phyloP scores from a whole-genome alignment of 768 basidiomycete genomes.

The Mycena epipterygia region DNA sequence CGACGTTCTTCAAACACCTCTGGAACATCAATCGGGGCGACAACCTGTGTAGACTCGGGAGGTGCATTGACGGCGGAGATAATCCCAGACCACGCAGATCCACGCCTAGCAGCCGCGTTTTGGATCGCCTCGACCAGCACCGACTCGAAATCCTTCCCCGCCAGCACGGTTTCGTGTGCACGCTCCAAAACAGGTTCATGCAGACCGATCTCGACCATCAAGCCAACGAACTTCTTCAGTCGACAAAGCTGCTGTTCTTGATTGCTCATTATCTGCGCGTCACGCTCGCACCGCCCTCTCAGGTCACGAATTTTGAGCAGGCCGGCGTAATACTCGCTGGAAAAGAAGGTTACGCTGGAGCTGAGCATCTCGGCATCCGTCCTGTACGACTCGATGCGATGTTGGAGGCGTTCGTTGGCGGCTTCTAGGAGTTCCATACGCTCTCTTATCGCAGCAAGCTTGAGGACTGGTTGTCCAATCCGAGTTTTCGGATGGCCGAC shows the following conservation, averaged over 20 bases:
- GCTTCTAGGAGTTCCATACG: slow-evolving; percentile 42
- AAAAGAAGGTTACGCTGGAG: slow-evolving; percentile 43
- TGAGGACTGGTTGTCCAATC: slow-evolving; percentile 22
- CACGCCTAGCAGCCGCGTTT: slow-evolving; percentile 53
- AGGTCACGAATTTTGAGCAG: slow-evolving; percentile 44
- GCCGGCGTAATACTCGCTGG: slow-evolving; percentile 44
- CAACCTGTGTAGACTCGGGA: slow-evolving; percentile 42
- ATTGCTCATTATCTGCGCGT: slow-evolving; percentile 42
- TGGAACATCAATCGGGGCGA: slow-evolving; percentile 39
- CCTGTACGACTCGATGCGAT: slow-evolving; percentile 31
- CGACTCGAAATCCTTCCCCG: slow-evolving; percentile 53
- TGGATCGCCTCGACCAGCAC: slow-evolving; percentile 59
- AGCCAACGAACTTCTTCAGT: slow-evolving; percentile 50
- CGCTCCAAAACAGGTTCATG: slow-evolving; percentile 48
- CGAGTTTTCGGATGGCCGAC: slow-evolving; percentile 22
- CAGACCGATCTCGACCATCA: slow-evolving; percentile 53
- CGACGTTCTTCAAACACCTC: slow-evolving; percentile 34
- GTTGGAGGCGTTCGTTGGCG: slow-evolving; percentile 40
- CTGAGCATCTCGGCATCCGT: slow-evolving; percentile 38
- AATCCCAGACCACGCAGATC: slow-evolving; percentile 59
- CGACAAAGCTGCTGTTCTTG: slow-evolving; percentile 46
- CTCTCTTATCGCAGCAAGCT: slow-evolving; percentile 30
- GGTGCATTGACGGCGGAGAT: slow-evolving; percentile 46
- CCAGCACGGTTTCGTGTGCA: slow-evolving; percentile 45
- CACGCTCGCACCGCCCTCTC: slow-evolving; percentile 36